Evolutionary conservation across 2,329 filamentous ascomycete genomes (phyloP), one percentile per base, ranked within the genome.

Genomic region (Colletotrichum gigasporum): DNA sequence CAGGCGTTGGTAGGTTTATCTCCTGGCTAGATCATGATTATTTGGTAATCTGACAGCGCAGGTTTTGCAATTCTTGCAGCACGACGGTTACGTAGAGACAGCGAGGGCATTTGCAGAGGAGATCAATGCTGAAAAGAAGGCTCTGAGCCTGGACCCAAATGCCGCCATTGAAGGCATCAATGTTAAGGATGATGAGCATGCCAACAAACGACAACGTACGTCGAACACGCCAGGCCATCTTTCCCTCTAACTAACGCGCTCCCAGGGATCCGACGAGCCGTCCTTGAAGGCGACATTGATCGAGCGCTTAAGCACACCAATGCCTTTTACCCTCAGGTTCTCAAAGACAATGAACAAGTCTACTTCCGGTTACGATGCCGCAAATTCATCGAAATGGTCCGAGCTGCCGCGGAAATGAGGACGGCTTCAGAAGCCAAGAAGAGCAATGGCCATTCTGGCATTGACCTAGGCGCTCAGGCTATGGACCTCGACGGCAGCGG

Each of bases 321-420:
- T 51, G 82, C 84, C 11, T 92, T 90, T 72, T 99, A 97, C 71
- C 91, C 93, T 5, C 84, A 86, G 22, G 93, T 98, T 1, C 84
- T 99, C 16, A 84, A 87, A 47, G 87, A 92, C 20, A 93, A 97
- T 72, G 88, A 92, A 57, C 88, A 93, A 56, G 93, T 97, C 14
- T 90, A 94, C 74, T 98, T 99, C 78, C 91, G 90, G 62, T 82
- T 99, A 50, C 88, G 91, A 69, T 97, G 94, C 74, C 89, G 94
- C 65, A 96, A 96, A 74, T 97, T 98, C 75, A 90, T 98, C 65
- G 96, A 99, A 76, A 95, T 99, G 90, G 93, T 97, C 71, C 87
- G 91, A 39, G 87, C 85, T 62, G 90, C 89, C 34, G 89, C 90
- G 2, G 91, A 94, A 69, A 77, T 91, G 16, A 84, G 83, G 71